Base-by-base conservation (phyloP, 1,284 basidiomycete genomes). In the Neonothopanus nambi region DNA sequence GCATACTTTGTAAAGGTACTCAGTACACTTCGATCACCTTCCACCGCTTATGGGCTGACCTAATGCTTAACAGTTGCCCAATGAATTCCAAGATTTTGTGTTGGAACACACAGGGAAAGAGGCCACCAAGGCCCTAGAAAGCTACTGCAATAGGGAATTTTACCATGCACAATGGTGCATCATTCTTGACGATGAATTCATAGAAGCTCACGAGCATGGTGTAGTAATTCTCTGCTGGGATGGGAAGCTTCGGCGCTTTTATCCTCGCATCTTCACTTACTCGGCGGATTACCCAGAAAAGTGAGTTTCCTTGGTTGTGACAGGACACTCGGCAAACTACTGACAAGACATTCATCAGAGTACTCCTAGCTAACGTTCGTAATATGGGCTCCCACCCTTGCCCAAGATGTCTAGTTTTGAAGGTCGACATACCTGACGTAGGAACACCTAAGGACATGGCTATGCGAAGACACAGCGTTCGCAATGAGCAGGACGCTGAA, bases 231-330 rank as follows among this genome's bases (percentile, higher is more conserved):
- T 45, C n/a, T 73, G 65, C 50, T 39, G 44, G 20, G 71, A 74
- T 64, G 67, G 68, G 3, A 57, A 69, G 24, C 44, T 50, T 23
- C 57, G 67, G 0, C 56, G 62, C 1, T 26, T 71, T 3, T 74
- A 66, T 55, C 66, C 67, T 33, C 61, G 67, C 3, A 55, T 74
- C 21, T 66, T 72, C 26, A 65, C 65, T 13, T 74, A 75, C 52
- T 68, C 70, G 8, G 71, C 70, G 1, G 72, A 75, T 59, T 75
- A 74, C 56, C 73, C 70, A 1, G 71, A 75, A 56, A 72, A 70
- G 72, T 72, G 51, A 50, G 64, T 63, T 21, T 42, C 40, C 35
- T 38, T 24, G 21, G 7, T 8, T 21, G 3, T 30, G 17, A 62
- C 28, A 41, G 48, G 6, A 41, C 35, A 49, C 36, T 20, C n/a